Base-by-base conservation (phyloP, 2,329 filamentous ascomycete genomes). In the Xylaria sp. region DNA sequence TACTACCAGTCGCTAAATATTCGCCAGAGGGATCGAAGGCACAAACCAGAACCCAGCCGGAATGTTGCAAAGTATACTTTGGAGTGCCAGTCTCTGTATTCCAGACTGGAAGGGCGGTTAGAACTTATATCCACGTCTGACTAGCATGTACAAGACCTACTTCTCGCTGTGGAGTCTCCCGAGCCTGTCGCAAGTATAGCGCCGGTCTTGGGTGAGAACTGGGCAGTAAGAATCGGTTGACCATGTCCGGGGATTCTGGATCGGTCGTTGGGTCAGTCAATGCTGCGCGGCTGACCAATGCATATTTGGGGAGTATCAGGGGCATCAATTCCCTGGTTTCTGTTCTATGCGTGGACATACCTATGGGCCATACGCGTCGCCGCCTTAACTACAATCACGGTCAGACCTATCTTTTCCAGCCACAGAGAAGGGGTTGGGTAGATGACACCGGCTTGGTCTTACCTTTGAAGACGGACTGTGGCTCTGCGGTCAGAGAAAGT, bases 11-110 rank as follows among this genome's bases (percentile, higher is more conserved):
- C 2, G 93, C 94, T 53, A 98, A 85, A 46, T 89, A 85, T 28
- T 84, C 83, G 11, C 90, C 92, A 73, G 97, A 92, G 0, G 94
- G 92, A 14, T 91, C 93, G 87, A 92, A 98, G 57, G 88, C 87
- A 3, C 97, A 92, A 1, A 89, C 92, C 59, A 98, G 78, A 3
- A 98, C 93, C 94, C 94, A 97, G 64, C 90, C 90, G 2, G 89
- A 89, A 76, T 98, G 95, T 70, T 92, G 90, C 51, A 98, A 79
- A 0, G 93, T 98, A 76, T 91, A 87, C 64, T 92, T 86, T 0
- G 94, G 93, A 11, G 93, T 97, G 50, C 94, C 94, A 0, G 93
- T 97, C 72, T 97, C 92, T 51, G 92, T 94, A 72, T 99, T 94
- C 92, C 92, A 97, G 79, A 68, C 66, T 68, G 49, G 3, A 53